phyloP scores from a whole-genome alignment of 306 rosid species.

The Lablab purpureus region DNA sequence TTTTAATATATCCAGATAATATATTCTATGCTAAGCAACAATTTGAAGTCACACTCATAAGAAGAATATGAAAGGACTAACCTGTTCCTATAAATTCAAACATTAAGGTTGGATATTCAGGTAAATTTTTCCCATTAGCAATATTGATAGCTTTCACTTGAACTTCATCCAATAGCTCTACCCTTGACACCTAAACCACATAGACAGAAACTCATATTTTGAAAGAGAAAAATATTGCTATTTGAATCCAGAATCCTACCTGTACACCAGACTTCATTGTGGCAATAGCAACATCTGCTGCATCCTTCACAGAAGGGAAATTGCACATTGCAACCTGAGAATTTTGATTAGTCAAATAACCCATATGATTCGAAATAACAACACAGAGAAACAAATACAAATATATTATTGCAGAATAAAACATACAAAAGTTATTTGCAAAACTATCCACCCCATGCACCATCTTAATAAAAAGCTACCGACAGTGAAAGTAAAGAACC shows the following conservation, averaged over 20 bases:
- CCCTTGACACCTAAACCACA: slow-evolving; percentile 84
- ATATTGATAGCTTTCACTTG: slow-evolving; percentile 88
- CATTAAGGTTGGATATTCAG: slow-evolving; percentile 87
- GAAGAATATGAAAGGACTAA: slow-evolving; percentile 28
- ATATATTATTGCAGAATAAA: slow-evolving; percentile 29
- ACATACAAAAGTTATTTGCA: slow-evolving; percentile 11
- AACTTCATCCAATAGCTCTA: slow-evolving; percentile 95
- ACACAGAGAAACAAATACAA: slow-evolving; percentile 38
- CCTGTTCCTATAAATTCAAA: slow-evolving; percentile 98
- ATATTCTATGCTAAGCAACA: background rate
- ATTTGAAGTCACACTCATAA: background rate
- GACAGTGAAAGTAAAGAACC: slow-evolving; percentile 11
- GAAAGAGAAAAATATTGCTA: slow-evolving; percentile 33
- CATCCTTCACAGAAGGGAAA: slow-evolving; percentile 90
- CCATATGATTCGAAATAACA: slow-evolving; percentile 32
- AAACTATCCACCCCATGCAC: slow-evolving; percentile 20
- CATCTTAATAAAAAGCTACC: slow-evolving; percentile 25
- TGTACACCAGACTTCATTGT: slow-evolving; percentile 95
- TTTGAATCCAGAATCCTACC: slow-evolving; percentile 57
- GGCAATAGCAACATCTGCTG: slow-evolving; percentile 96
- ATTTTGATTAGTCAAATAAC: slow-evolving; percentile 42
- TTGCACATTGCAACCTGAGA: slow-evolving; percentile 97
- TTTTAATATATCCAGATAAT: slow-evolving; percentile 8
- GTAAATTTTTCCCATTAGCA: slow-evolving; percentile 87
- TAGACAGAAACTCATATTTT: slow-evolving; percentile 34